Evolutionary conservation across 371 early-diverging fungal genomes (phyloP).

Genomic region (Dichotomocladium elegans): DNA sequence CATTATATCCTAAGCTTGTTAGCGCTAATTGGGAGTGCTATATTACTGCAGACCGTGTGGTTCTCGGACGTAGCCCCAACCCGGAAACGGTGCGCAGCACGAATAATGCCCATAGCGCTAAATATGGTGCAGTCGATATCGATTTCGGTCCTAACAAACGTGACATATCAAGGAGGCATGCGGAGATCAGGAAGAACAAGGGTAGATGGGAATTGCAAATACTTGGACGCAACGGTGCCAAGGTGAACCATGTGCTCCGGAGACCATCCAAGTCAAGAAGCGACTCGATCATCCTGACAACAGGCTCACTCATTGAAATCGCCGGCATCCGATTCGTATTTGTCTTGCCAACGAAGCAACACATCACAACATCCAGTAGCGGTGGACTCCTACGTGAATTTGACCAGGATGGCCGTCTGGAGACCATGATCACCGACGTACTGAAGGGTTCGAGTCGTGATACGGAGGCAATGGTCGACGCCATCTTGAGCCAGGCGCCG

Average conservation of each 20-base stretch:
- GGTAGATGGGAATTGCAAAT: slow-evolving; percentile 38
- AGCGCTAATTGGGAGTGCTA: slow-evolving; percentile 41
- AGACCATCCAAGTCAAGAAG: slow-evolving; percentile 19
- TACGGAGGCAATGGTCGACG: not conserved
- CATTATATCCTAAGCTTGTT: slow-evolving; percentile 38
- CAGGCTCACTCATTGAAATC: slow-evolving; percentile 32
- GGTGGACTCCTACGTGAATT: not conserved
- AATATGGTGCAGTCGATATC: slow-evolving; percentile 17
- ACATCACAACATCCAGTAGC: not conserved
- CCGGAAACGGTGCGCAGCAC: slow-evolving; percentile 4
- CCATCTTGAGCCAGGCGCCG: not conserved
- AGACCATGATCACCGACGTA: slow-evolving; percentile 8
- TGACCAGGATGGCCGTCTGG: slow-evolving; percentile 8
- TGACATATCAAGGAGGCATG: slow-evolving; percentile 39
- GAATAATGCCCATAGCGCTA: not conserved
- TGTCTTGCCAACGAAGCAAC: slow-evolving; percentile 21
- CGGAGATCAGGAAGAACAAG: slow-evolving; percentile 29
- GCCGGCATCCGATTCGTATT: slow-evolving; percentile 32
- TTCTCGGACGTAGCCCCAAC: slow-evolving; percentile 31
- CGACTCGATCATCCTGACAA: slow-evolving; percentile 20
- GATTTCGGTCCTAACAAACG: slow-evolving; percentile 33
- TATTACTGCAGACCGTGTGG: slow-evolving; percentile 23
- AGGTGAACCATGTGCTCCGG: slow-evolving; percentile 26
- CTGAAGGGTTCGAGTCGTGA: not conserved
- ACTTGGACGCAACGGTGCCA: slow-evolving; percentile 38